Evolutionary conservation across 1,139 yeast species (phyloP).

Genomic region (Kurtzmaniella quercitrusa): DNA sequence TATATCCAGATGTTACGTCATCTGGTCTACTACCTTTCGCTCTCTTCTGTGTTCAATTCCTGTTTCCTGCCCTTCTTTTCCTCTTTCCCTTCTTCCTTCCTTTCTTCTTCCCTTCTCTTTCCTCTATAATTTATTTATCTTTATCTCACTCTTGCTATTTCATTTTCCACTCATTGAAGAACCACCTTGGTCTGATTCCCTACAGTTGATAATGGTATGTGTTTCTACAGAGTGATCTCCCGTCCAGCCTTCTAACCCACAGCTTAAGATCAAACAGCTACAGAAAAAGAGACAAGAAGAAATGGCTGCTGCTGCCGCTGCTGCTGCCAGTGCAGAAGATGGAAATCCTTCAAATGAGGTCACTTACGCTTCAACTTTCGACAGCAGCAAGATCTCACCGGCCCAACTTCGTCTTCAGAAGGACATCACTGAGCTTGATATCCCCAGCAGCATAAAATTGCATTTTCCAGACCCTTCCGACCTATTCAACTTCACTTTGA

Average conservation of each 20-base stretch:
- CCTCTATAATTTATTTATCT: too few species aligned
- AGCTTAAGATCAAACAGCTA: slow-evolving; percentile 56
- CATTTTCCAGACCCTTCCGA: slow-evolving; percentile 53
- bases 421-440: slow-evolving; percentile 65
- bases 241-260: neutral
- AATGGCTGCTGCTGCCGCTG: slow-evolving; percentile 15
- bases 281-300: slow-evolving; percentile 55
- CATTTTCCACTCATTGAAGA: neutral
- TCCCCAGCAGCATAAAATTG: slow-evolving; percentile 61
- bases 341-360: slow-evolving; percentile 9
- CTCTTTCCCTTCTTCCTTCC: too few species aligned
- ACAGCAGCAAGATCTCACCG: slow-evolving; percentile 32
- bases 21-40: too few species aligned
- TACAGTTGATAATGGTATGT: neutral
- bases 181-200: neutral
- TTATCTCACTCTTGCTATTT: neutral
- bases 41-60: too few species aligned
- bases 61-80: too few species aligned
- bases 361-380: neutral
- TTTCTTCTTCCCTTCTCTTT: too few species aligned
- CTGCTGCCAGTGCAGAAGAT: slow-evolving; percentile 19
- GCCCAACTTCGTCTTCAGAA: slow-evolving; percentile 55
- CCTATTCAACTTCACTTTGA: slow-evolving; percentile 57
- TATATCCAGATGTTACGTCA: too few species aligned
- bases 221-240: neutral